Evolutionary conservation across 305 asterid species (phyloP).

Genomic region (Fraxinus nigra): DNA sequence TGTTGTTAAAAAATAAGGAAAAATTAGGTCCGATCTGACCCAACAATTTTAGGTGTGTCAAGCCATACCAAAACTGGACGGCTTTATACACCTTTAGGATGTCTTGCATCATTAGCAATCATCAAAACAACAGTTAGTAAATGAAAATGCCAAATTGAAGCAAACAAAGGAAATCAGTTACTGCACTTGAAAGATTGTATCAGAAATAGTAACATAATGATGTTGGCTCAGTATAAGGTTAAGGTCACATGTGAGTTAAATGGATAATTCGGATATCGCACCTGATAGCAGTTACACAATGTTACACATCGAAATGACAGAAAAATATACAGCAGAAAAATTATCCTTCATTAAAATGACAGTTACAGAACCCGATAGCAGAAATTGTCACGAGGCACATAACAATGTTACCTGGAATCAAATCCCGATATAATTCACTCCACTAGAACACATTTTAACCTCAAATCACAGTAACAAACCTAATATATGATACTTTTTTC

Average conservation of each 20-base stretch:
- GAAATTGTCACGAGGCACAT: not conserved
- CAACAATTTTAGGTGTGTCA: not conserved
- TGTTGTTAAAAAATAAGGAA: no score
- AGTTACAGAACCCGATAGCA: slow-evolving; percentile 3
- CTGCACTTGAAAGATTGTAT: not conserved
- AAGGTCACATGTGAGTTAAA: not conserved
- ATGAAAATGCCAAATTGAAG: not conserved
- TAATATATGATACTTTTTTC: not conserved
- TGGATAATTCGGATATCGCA: not conserved
- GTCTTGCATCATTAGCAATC: not conserved
- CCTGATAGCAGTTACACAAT: not conserved
- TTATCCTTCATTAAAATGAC: not conserved
- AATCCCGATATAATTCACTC: not conserved
- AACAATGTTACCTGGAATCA: slow-evolving; percentile 1
- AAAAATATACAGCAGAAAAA: not conserved
- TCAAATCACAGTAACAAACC: not conserved
- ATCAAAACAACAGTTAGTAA: not conserved
- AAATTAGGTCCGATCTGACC: not conserved
- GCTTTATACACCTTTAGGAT: not conserved
- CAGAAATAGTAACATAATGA: not conserved
- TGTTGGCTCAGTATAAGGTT: not conserved
- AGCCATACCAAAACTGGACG: not conserved
- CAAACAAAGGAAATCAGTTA: not conserved
- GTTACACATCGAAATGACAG: not conserved
- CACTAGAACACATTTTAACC: not conserved